Base-by-base conservation (phyloP, 164 flowering plant species). In the Malania oleifera region DNA sequence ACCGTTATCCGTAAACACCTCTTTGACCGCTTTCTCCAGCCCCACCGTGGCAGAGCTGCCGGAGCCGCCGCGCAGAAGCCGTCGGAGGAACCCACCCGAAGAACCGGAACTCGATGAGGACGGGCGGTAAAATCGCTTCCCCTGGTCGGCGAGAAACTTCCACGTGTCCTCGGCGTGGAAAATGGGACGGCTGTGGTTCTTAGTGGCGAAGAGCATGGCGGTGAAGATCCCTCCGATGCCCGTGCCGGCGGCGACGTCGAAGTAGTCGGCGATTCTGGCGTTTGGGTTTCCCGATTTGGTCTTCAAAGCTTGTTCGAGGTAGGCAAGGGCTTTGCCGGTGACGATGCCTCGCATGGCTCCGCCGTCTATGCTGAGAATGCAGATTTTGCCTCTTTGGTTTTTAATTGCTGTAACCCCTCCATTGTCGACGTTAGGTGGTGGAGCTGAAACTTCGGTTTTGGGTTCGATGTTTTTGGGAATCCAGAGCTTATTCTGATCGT, bases 221-320 rank as follows among this genome's bases (percentile, higher is more conserved):
- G 96, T 77, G 80, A 90, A 88, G 44, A 93, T 77, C 4, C 99
- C 97, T 1, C 98, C 97, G 59, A 86, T 65, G 24, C 96, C 97
- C 25, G 95, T 72, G 0, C 98, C 97, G 24, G 97, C 87, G 18
- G 86, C 91, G 5, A 90, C 95, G 67, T 93, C 98, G 67, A 93
- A 87, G 57, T 77, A 93, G 63, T 93, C 97, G 15, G 98, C 91
- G 73, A 93, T 80, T 62, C 87, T 69, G 1, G 97, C 97, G 56
- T 86, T 75, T 0, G 92, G 83, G 53, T 93, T 71, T 8, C 89
- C 86, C 1, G 97, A 90, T 56, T 84, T 85, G 0, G 65, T 51
- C 67, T 83, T 80, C 48, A 93, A 61, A 7, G 96, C 80, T 20
- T 76, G 70, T 56, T 93, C 98, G 12, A 93, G 75, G 60, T 86